Conservation (phyloP, 2,329 filamentous ascomycete species). For the Aspergillus sp. region DNA sequence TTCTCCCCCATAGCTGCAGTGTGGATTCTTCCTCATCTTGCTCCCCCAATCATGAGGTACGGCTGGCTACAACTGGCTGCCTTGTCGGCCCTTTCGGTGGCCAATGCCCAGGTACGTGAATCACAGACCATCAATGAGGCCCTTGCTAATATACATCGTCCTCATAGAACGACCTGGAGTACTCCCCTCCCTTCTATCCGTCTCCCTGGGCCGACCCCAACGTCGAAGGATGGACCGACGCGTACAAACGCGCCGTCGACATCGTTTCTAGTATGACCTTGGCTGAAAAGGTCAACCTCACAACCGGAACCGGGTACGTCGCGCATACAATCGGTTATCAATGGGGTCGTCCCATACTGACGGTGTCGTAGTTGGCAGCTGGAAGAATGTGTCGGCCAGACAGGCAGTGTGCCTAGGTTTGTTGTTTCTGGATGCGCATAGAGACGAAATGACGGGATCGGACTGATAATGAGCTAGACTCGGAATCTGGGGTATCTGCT, state of each 20-base stretch:
- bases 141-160: not conserved
- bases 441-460: constrained; percentile 3
- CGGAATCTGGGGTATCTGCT: constrained; percentile 64
- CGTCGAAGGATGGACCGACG: constrained; percentile 61
- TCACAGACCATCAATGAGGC: not conserved
- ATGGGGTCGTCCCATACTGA: constrained; percentile 1
- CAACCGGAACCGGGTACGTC: constrained; percentile 73
- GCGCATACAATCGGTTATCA: not conserved
- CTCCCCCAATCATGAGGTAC: constrained; percentile 25
- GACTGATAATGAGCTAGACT: constrained; percentile 16
- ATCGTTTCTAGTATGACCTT: constrained; percentile 81
- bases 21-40: not conserved
- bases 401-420: constrained; percentile 39
- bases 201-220: constrained; percentile 76
- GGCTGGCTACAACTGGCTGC: constrained; percentile 26
- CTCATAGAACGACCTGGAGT: constrained; percentile 21
- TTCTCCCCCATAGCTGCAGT: not conserved
- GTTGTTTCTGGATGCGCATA: constrained; percentile 9
- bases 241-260: constrained; percentile 64
- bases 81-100: constrained; percentile 22
- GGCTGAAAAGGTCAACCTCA: constrained; percentile 87
- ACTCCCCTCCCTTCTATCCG: constrained; percentile 65
- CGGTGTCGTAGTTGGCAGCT: constrained; percentile 49
- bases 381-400: constrained; percentile 70
- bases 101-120: constrained; percentile 23